Percentiles rank a stretch among this genome's conserved stretches.
phyloP scores from a whole-genome alignment of 495 filamentous ascomycete genomes.

The Penicillium silybi region DNA sequence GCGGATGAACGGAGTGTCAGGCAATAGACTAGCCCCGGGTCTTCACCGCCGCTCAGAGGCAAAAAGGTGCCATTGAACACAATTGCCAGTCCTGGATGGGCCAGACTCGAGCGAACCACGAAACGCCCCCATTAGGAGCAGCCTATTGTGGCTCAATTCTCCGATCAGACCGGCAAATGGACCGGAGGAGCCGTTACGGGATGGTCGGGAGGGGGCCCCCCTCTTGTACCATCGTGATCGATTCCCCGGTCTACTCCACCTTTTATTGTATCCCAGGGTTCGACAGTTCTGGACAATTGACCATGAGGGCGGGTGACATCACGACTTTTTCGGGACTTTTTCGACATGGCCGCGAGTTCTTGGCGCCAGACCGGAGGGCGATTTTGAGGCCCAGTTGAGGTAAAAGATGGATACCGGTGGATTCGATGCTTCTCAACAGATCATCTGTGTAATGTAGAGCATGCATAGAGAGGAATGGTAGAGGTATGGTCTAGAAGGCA shows the following conservation, averaged over 20 bases:
- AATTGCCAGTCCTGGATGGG: background rate
- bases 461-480: background rate
- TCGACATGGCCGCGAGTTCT: background rate
- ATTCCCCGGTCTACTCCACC: background rate
- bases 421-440: background rate
- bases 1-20: background rate
- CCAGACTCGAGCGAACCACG: background rate
- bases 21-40: background rate
- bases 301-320: slow-evolving; percentile 12
- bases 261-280: slow-evolving; percentile 8
- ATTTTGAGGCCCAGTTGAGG: background rate
- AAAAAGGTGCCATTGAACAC: background rate
- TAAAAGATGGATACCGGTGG: background rate
- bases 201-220: background rate
- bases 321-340: slow-evolving; percentile 7
- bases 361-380: background rate
- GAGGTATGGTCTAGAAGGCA: background rate
- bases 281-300: slow-evolving; percentile 8
- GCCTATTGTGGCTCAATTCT: background rate
- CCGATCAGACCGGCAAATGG: background rate
- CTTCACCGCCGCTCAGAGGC: background rate
- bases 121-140: background rate
- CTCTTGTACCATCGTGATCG: background rate
- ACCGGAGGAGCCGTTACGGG: background rate
- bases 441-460: background rate